Evolutionary conservation across 108 stramenopile genomes (phyloP).

Genomic region (Skeletonema marinoi): DNA sequence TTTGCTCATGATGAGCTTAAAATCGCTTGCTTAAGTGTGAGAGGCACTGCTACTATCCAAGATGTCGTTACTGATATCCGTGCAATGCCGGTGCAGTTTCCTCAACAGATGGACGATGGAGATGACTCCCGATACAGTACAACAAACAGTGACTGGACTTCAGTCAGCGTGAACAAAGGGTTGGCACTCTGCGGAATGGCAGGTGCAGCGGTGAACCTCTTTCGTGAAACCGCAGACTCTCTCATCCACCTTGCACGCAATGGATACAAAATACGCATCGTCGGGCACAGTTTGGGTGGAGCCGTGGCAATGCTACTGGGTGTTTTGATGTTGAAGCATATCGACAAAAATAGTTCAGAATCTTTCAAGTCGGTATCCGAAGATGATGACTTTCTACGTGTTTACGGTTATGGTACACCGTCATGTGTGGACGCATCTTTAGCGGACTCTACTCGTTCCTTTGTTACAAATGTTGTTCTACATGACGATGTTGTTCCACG

Average conservation of each 20-base stretch:
- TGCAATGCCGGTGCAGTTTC: constrained; percentile 86
- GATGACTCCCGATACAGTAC: constrained; percentile 23
- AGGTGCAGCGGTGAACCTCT: constrained; percentile 75
- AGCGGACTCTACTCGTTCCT: constrained; percentile 67
- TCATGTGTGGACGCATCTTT: constrained; percentile 89
- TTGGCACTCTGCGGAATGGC: constrained; percentile 88
- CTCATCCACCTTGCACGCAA: constrained; percentile 60
- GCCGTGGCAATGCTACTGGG: constrained; percentile 87
- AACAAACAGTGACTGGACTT: constrained; percentile 71
- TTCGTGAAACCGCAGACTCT: constrained; percentile 75
- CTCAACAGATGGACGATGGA: constrained; percentile 50
- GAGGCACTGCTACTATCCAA: constrained; percentile 92
- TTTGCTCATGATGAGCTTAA: constrained; percentile 76
- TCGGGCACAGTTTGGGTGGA: constrained; percentile 89
- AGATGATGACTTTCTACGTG: constrained; percentile 66
- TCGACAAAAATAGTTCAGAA: constrained; percentile 32
- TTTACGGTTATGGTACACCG: constrained; percentile 90
- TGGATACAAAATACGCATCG: constrained; percentile 82
- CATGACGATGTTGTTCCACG: constrained; percentile 96
- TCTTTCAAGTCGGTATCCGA: background rate
- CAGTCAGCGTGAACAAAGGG: constrained; percentile 65
- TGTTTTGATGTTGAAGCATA: constrained; percentile 65
- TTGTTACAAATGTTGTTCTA: constrained; percentile 84
- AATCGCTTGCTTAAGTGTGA: constrained; percentile 78
- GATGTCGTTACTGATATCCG: constrained; percentile 98